Conservation (phyloP, 2,329 filamentous ascomycete species). For the Colletotrichum sp. region DNA sequence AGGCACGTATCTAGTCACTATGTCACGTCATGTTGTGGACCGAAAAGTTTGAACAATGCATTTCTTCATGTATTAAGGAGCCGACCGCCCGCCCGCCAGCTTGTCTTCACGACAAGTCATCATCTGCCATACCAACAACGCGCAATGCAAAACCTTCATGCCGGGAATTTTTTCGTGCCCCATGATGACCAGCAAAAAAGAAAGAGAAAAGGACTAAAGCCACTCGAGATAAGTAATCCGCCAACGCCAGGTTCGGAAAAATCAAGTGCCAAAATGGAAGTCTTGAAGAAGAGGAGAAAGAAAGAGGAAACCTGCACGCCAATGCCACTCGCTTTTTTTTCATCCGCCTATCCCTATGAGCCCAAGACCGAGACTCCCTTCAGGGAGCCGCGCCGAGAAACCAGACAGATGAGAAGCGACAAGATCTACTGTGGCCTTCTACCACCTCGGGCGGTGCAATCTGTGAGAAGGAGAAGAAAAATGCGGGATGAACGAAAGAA, state of each 20-base stretch:
- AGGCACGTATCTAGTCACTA: not conserved
- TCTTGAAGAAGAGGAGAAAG: not conserved
- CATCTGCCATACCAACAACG: constrained; percentile 3
- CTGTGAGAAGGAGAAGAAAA: constrained; percentile 12
- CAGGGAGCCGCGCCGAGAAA: constrained; percentile 9
- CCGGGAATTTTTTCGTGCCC: constrained; percentile 18
- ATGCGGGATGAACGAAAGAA: constrained; percentile 24
- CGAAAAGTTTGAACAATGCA: not conserved
- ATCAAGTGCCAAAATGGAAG: not conserved
- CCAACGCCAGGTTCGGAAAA: constrained; percentile 6
- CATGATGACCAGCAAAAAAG: constrained; percentile 8
- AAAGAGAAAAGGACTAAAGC: not conserved
- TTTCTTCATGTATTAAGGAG: constrained; percentile 24
- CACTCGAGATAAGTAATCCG: not conserved
- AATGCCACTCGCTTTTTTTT: constrained; percentile 18
- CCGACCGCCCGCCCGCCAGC: constrained; percentile 7
- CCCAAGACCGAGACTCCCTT: constrained; percentile 9
- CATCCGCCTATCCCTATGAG: constrained; percentile 9
- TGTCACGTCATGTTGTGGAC: not conserved
- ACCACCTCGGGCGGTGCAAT: constrained; percentile 11
- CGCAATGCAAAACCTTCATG: constrained; percentile 14
- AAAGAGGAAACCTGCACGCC: not conserved
- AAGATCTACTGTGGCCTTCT: constrained; percentile 20
- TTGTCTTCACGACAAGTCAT: constrained; percentile 16
- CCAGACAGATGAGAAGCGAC: constrained; percentile 15